phyloP scores from a whole-genome alignment of 75 land plant genomes.

The Azolla pinnata region DNA sequence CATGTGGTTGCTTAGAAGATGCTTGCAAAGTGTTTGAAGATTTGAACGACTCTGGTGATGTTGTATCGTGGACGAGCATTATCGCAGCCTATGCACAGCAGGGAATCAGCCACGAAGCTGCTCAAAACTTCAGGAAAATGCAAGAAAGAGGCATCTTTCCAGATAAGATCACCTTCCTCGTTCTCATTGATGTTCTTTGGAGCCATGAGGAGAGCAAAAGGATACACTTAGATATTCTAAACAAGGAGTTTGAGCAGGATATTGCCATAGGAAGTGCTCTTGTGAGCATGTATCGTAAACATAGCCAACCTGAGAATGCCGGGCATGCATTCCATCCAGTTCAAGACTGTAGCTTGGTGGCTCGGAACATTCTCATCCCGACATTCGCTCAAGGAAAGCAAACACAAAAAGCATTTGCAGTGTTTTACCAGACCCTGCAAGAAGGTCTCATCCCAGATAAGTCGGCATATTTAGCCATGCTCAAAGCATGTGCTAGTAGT shows the following conservation, averaged over 20 bases:
- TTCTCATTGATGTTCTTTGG: not conserved
- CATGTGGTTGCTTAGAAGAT: not conserved
- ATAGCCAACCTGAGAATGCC: not conserved
- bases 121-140: slow-evolving; percentile 34
- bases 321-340: not conserved
- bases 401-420: slow-evolving; percentile 9
- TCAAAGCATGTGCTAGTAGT: slow-evolving; percentile 1
- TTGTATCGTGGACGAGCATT: slow-evolving; percentile 57
- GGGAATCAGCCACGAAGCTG: slow-evolving; percentile 34
- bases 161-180: slow-evolving; percentile 5
- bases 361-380: not conserved
- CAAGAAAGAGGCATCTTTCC: slow-evolving; percentile 26
- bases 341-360: not conserved
- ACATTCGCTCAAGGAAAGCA: not conserved
- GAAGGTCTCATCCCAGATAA: slow-evolving; percentile 3
- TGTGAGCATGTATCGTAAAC: not conserved
- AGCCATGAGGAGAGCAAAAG: not conserved
- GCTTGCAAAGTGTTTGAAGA: slow-evolving; percentile 26
- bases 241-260: not conserved
- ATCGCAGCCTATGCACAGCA: slow-evolving; percentile 53
- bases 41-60: slow-evolving; percentile 24
- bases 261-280: not conserved
- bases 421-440: slow-evolving; percentile 12
- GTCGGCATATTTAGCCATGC: not conserved
- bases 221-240: not conserved